Evolutionary conservation across 176 grass and related monocot species (phyloP), one percentile per base, ranked within the genome.

Genomic region (Tuctoria greenei): DNA sequence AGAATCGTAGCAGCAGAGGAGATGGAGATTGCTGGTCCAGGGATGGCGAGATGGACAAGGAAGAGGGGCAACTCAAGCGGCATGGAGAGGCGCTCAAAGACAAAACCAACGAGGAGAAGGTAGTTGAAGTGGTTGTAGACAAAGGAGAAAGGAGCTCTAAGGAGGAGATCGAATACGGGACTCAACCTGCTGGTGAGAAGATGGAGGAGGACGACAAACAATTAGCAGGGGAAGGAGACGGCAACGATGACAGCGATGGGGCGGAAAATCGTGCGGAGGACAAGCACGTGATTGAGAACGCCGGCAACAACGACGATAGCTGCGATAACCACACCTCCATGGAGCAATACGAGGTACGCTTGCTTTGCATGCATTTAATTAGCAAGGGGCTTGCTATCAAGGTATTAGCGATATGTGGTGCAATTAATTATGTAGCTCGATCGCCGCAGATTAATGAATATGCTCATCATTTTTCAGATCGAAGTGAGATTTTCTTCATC

Each of bases 261-360:
- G 34, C 4, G 15, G 79, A 79, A 41, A 72, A 66, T 81, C 40
- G 49, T 9, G 58, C 73, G 24, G 71, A 88, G 23, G 81, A 79
- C 26, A 71, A 83, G 20, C 69, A 72, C 35, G 81, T 59, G 60
- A 74, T 62, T 63, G 82, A 69, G 26, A 64, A n/a, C 0, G 27
- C 11, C 10, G 28, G 55, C 43, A 63, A 45, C 8, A 25, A 17
- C 8, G 25, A 36, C 51, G 11, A 11, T 20, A 66, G 57, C 5
- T 56, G 24, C 46, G 8, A 81, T 9, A 54, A 36, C 38, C 38
- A 61, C 36, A 40, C 21, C 21, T 0, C 86, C 74, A 78, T 83
- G 64, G 75, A 73, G 80, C 78, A 57, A 23, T 62, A 91, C 16
- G 92, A 95, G 92, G 92, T 91, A 73, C 0, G 3, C 26, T 18